Evolutionary conservation across 2,329 filamentous ascomycete genomes (phyloP), one percentile per base, ranked within the genome.

Genomic region (Grosmannia penicillata): DNA sequence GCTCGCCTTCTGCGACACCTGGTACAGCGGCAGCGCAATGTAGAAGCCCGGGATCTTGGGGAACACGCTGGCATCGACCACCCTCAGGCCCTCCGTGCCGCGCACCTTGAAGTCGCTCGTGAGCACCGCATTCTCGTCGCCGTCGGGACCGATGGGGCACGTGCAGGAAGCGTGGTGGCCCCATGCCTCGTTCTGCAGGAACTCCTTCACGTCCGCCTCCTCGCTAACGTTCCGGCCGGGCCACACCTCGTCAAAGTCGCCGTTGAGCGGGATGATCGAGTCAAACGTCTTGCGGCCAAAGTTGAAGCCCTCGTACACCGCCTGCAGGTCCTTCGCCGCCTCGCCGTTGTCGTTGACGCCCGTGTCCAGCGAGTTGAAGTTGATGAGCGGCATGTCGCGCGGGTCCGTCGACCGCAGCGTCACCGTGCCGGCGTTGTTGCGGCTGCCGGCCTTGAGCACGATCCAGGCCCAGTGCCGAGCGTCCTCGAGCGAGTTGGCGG

Each of bases 341-440:
- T 37, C 26, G 41, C 40, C 34, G 39, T 41, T 33, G 38, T 36
- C 37, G 35, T 43, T 48, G 36, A 28, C 26, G 35, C 35, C 35
- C 27, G 43, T 58, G 33, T 66, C 62, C 56, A 72, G 77, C 53
- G 67, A 78, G 53, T 74, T 71, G 59, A 76, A 80, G 36, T 61
- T 59, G 46, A 83, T 78, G 6, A 68, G 53, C 0, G 80, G 79
- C 4, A 64, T 59, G 38, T 82, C 77, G 1, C 71, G 68, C 0
- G 79, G 78, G 49, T 83, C 68, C 0, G 67, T 56, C 0, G 72
- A 76, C 14, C 60, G 61, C 6, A 85, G 66, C 4, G 55, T 65
- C 4, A 85, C 77, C 2, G 65, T 68, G 8, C 80, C 80, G 6
- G 67, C 69, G 1, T 50, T 58, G 43, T 82, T 81, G 37, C 71